Evolutionary conservation across 352 stramenopile genomes (phyloP).

Genomic region (Vaucheria bursata): DNA sequence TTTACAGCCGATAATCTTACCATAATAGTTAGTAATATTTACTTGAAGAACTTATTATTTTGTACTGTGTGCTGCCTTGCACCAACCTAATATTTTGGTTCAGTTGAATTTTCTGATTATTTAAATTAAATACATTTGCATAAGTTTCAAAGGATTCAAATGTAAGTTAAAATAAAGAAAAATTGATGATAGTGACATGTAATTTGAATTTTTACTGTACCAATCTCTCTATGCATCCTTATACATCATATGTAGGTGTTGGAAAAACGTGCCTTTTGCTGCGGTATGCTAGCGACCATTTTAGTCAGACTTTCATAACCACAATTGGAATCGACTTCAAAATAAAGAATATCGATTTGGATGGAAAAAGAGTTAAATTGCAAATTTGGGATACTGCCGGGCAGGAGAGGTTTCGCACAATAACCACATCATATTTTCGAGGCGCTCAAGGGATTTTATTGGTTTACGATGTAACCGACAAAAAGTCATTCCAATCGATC

Average conservation of each 20-base stretch:
- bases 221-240: no score
- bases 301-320: conserved; percentile 66
- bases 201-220: no score
- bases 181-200: no score
- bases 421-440: conserved; percentile 73
- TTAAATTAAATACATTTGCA: no score
- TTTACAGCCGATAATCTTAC: no score
- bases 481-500: conserved; percentile 86
- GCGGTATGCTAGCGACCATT: conserved; percentile 63
- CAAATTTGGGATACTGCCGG: conserved; percentile 94
- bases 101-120: no score
- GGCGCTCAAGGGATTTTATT: conserved; percentile 61
- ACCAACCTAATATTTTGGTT: no score
- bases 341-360: conserved; percentile 64
- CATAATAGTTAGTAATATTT: no score
- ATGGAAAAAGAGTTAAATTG: conserved; percentile 79
- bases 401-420: conserved; percentile 79
- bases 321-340: conserved; percentile 78
- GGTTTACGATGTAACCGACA: conserved; percentile 89
- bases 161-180: no score
- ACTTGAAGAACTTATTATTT: no score
- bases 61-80: no score
- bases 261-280: conserved; percentile 69
- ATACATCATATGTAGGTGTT: conserved; percentile 52
- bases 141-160: no score